Evolutionary conservation across 805 yeast species (phyloP).

Genomic region (Suhomyces kilbournensis): DNA sequence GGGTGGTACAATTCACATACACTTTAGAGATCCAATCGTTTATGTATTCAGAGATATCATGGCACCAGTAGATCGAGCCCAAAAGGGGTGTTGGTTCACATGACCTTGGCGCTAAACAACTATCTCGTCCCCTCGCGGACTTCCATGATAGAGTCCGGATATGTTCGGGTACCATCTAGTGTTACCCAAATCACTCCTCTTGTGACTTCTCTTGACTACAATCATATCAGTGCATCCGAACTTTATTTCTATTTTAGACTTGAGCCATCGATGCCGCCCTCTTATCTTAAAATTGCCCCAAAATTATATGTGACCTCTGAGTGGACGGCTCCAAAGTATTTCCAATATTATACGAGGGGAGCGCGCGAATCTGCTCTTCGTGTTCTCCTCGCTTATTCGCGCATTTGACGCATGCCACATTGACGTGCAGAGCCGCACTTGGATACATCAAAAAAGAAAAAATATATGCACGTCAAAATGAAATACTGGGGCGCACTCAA

Average conservation of each 20-base stretch:
- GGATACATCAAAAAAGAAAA: not conserved
- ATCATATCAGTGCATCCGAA: not conserved
- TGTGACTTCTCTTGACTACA: not conserved
- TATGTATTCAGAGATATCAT: too few relatives aligned
- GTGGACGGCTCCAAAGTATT: not conserved
- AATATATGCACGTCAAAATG: not conserved
- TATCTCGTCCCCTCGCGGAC: too few relatives aligned
- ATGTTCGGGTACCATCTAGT: too few relatives aligned
- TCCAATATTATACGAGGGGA: not conserved
- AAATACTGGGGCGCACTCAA: not conserved
- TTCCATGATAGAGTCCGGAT: too few relatives aligned
- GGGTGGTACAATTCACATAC: too few relatives aligned
- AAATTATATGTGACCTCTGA: not conserved
- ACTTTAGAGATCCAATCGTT: too few relatives aligned
- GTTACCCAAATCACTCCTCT: too few relatives aligned
- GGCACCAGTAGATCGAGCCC: too few relatives aligned
- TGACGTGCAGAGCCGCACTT: not conserved
- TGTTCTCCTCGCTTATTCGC: not conserved
- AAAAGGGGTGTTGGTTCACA: too few relatives aligned
- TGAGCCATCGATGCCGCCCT: not conserved
- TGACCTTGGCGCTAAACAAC: too few relatives aligned
- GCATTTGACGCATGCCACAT: not conserved
- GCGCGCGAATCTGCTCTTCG: not conserved
- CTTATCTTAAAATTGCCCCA: not conserved
- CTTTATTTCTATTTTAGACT: not conserved